Percentiles rank a stretch among this genome's conserved stretches.
phyloP scores from a whole-genome alignment of 768 basidiomycete species.

The Leccinum arenicola region DNA sequence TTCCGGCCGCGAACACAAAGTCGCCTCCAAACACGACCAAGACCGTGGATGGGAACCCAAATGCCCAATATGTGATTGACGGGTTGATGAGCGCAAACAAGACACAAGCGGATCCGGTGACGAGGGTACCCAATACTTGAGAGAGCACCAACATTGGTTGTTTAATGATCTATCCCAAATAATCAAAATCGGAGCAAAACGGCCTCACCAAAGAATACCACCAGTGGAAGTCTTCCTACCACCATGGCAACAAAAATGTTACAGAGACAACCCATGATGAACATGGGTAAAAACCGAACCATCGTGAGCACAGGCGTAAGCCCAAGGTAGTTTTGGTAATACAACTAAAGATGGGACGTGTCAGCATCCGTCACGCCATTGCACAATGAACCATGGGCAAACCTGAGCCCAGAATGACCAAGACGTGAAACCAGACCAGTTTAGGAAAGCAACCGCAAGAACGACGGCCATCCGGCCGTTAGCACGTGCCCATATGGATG shows the following conservation, averaged over 20 bases:
- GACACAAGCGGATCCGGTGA: conserved; percentile 57
- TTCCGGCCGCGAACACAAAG: conserved; percentile 71
- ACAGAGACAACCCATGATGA: conserved; percentile 58
- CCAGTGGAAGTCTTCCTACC: conserved; percentile 52
- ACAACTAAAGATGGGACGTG: conserved; percentile 43
- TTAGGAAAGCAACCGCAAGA: conserved; percentile 59
- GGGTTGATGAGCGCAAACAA: conserved; percentile 69
- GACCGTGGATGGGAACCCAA: conserved; percentile 62
- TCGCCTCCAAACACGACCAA: conserved; percentile 73
- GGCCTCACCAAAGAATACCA: conserved; percentile 52
- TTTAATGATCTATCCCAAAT: conserved; percentile 1
- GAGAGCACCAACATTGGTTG: neutral
- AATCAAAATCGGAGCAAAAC: too few species aligned
- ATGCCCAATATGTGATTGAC: conserved; percentile 64
- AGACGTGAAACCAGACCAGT: conserved; percentile 55
- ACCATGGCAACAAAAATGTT: conserved; percentile 64
- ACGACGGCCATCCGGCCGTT: conserved; percentile 60
- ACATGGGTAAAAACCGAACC: conserved; percentile 69
- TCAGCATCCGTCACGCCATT: neutral
- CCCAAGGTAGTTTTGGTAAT: conserved; percentile 63
- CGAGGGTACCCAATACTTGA: conserved; percentile 49
- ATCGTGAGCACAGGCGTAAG: conserved; percentile 60
- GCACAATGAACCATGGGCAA: neutral
- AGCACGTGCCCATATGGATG: conserved; percentile 61
- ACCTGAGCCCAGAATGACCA: conserved; percentile 55